Percentiles rank a stretch among this genome's conserved stretches.
phyloP scores from a whole-genome alignment of 306 rosid species.

The Gastrolobium bilobum region DNA sequence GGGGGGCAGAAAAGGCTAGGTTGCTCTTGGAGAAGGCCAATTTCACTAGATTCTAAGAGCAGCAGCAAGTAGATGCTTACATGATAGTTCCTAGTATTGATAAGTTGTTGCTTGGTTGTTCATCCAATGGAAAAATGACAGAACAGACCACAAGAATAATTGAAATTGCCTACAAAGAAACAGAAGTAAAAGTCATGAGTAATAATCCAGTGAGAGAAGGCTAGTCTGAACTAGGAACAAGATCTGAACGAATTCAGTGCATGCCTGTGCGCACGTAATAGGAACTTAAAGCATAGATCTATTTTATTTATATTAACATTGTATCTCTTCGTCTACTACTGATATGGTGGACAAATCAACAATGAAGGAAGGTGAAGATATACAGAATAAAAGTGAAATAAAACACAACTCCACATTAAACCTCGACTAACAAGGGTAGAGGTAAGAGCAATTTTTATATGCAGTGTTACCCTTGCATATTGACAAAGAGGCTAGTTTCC shows the following conservation, averaged over 20 bases:
- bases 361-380: slow-evolving; percentile 3
- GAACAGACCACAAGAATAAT: slow-evolving; percentile 75
- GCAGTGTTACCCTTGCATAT: too few relatives aligned
- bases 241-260: slow-evolving; percentile 19
- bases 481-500: too few relatives aligned
- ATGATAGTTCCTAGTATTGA: slow-evolving; percentile 84
- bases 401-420: too few relatives aligned
- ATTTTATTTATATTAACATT: neutral
- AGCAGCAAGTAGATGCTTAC: slow-evolving; percentile 62
- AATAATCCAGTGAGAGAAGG: slow-evolving; percentile 26
- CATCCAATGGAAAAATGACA: slow-evolving; percentile 71
- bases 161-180: slow-evolving; percentile 72
- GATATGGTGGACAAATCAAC: neutral
- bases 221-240: neutral
- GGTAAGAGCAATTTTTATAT: too few relatives aligned
- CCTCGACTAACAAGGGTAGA: too few relatives aligned
- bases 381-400: slow-evolving; percentile 8
- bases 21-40: neutral
- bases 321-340: neutral
- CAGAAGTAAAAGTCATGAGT: slow-evolving; percentile 7
- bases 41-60: slow-evolving; percentile 24
- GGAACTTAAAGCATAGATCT: neutral
- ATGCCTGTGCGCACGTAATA: neutral
- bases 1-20: neutral
- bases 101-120: slow-evolving; percentile 64